Base-by-base conservation (phyloP, 768 basidiomycete genomes). In the Phanerochaete carnosa region DNA sequence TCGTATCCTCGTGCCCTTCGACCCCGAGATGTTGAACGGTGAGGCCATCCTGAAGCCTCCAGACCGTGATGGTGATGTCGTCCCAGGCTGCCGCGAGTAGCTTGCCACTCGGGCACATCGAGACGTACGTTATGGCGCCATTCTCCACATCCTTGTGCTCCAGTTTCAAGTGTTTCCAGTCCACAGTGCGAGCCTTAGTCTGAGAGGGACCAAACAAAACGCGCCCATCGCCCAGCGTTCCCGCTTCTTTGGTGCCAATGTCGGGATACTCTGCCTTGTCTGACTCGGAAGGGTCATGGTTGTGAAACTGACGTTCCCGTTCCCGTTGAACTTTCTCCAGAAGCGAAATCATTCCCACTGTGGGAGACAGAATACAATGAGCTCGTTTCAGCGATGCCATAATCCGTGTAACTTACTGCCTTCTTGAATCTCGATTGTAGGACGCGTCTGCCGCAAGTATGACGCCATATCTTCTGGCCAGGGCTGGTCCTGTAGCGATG, bases 51-150 rank as follows among this genome's bases (percentile, higher is more conserved):
- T 51, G 37, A n/a, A 57, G 25, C 49, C 73, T 63, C 71, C 74
- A 74, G 15, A 74, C 54, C 15, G 63, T 37, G 28, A 73, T 57
- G 3, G 66, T 68, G 26, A 55, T 63, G 60, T 73, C 72, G 19
- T 46, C 33, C 23, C 71, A 73, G 3, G 62, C 68, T 1, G 71
- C 72, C 1, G 65, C 69, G 50, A 74, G 58, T 9, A 60, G 57
- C 23, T n/a, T 59, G 1, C 70, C 72, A 63, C 69, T 62, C 11
- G 61, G 64, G 0, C 72, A 70, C n/a, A 63, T 57, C 22, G 65
- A 58, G 8, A 68, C 45, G 23, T 58, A 30, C 16, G 54, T 37
- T 37, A 65, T 55, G 3, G 55, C 30, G 28, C 45, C 45, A 16
- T 29, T 60, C 22, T 61, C 59, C 12, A 57, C 26, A 37, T 57